Conservation (phyloP, 2,329 filamentous ascomycete species). For the Alternaria sp. region DNA sequence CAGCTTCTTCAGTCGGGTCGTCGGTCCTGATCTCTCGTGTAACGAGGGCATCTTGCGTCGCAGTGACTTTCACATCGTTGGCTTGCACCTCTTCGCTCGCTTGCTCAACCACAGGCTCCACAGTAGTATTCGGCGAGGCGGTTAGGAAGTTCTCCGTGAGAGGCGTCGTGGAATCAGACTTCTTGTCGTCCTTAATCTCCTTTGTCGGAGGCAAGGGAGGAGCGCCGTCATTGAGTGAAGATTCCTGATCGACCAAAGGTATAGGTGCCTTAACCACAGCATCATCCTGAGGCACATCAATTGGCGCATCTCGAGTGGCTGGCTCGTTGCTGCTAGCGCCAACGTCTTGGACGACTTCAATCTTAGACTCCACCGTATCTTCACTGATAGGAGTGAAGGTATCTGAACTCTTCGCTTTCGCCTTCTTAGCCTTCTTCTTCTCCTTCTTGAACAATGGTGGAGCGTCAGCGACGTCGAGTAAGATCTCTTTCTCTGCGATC, state of each 20-base stretch:
- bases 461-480: slow-evolving; percentile 10
- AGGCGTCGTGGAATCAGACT: slow-evolving; percentile 22
- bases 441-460: slow-evolving; percentile 34
- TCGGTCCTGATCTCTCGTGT: neutral
- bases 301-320: neutral
- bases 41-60: neutral
- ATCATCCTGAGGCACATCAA: slow-evolving; percentile 7
- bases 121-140: slow-evolving; percentile 1
- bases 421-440: slow-evolving; percentile 45
- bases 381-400: slow-evolving; percentile 24
- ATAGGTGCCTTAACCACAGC: slow-evolving; percentile 23
- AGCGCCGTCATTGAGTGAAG: slow-evolving; percentile 11
- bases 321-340: neutral
- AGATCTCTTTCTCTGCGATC: slow-evolving; percentile 2
- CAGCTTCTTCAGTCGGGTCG: neutral
- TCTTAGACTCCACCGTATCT: slow-evolving; percentile 2
- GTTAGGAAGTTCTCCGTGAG: slow-evolving; percentile 12
- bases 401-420: slow-evolving; percentile 32
- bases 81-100: neutral
- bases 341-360: slow-evolving; percentile 8
- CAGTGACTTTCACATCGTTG: neutral
- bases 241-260: slow-evolving; percentile 13
- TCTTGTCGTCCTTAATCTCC: slow-evolving; percentile 37
- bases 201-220: slow-evolving; percentile 16
- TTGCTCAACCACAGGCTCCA: slow-evolving; percentile 6